A percentile compares a stretch with the other conserved stretches of the same genome.
phyloP scores from a whole-genome alignment of 257 asterid species.

The Coffea eugenioides region DNA sequence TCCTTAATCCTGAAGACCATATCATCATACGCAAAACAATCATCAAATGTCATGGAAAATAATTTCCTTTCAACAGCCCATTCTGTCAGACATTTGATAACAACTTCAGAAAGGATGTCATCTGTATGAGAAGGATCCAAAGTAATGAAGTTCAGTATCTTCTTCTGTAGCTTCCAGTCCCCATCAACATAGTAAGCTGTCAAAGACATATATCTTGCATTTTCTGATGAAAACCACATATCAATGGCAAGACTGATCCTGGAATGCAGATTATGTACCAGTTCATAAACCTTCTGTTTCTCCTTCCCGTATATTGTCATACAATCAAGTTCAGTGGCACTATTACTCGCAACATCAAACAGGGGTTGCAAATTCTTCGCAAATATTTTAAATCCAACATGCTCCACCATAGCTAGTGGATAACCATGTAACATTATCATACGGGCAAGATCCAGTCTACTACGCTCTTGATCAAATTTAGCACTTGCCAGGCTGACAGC shows the following conservation, averaged over 20 bases:
- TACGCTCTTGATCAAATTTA: constrained; percentile 82
- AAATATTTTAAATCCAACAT: constrained; percentile 77
- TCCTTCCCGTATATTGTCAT: constrained; percentile 63
- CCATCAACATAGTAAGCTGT: constrained; percentile 77
- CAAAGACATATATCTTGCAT: constrained; percentile 60
- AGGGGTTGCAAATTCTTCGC: constrained; percentile 88
- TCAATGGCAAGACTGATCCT: constrained; percentile 73
- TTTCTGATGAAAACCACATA: constrained; percentile 73
- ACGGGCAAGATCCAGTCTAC: constrained; percentile 86
- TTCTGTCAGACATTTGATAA: constrained; percentile 66
- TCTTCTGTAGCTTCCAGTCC: constrained; percentile 85
- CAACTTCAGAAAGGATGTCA: constrained; percentile 69
- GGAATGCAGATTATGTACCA: constrained; percentile 62
- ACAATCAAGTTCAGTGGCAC: constrained; percentile 73
- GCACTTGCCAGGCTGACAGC: constrained; percentile 62
- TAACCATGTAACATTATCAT: constrained; percentile 98
- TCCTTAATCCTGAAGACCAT: constrained; percentile 71
- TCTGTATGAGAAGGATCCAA: constrained; percentile 66
- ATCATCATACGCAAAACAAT: constrained; percentile 54
- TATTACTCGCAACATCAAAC: constrained; percentile 65
- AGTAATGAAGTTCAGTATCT: constrained; percentile 71
- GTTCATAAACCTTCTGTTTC: constrained; percentile 68
- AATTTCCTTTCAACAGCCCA: constrained; percentile 80
- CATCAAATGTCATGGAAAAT: constrained; percentile 88
- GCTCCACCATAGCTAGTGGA: constrained; percentile 86